Evolutionary conservation across 192 early-diverging fungal species (phyloP), one percentile per base, ranked within the genome.

Genomic region (Gaertneriomyces sp.): DNA sequence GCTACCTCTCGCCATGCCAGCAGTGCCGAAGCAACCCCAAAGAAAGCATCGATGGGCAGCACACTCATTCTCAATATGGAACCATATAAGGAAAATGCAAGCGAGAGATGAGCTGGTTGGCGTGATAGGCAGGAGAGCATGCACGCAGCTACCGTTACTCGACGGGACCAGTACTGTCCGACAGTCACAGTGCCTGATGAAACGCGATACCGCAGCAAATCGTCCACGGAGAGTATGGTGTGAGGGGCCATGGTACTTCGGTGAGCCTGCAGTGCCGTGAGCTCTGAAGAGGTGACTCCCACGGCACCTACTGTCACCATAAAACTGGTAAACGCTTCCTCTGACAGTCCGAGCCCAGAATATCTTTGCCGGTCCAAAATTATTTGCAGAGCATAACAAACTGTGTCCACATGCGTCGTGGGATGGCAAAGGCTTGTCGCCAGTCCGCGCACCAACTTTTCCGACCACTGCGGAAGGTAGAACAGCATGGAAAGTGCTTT

Each of bases 281-380:
- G 1, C 17, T 70, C 68, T 7, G 59, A 41, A 6, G 58, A 8
- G 12, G 51, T 66, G 20, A 49, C 60, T 11, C 70, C 70, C 7
- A 72, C 70, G 11, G 53, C 47, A 20, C 70, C 70, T 40, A 72
- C 42, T 5, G 70, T 72, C 5, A 66, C 7, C 58, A 72, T 44
- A 10, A 72, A 14, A 51, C 70, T 66, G 7, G 25, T 47, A 49
- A 49, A 72, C 9, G 52, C 39, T 14, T 38, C 58, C 33, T 60
- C 10, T 16, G 63, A 52, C 46, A 72, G 47, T 11, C 40, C 39
- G 9, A 33, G 4, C 16, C 49, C 46, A 5, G 17, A 5, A 5
- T 19, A 42, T 19, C 12, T 11, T 47, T 72, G 70, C 16, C 70
- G 62, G 42, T 66, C 39, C 39, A 53, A 39, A 6, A 72, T 16